Base-by-base conservation (phyloP, 1,284 basidiomycete species). In the Malassezia sp. region DNA sequence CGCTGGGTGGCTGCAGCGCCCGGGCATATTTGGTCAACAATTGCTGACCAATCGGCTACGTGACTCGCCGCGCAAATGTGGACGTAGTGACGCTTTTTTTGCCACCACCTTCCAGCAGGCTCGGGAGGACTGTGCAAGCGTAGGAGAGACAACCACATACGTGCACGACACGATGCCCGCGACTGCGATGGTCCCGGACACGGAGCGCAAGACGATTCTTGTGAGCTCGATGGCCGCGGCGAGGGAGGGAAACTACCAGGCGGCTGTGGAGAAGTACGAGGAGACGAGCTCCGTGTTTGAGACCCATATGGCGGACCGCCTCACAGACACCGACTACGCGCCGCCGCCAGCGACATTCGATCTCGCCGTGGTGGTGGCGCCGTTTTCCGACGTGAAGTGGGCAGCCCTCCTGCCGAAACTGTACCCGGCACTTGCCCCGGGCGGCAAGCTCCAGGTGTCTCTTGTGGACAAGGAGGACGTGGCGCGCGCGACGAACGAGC, bases 281-380 rank as follows among this genome's bases (percentile, higher is more conserved):
- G 40, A 17, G 15, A 24, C 26, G 15, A 31, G 47, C 10, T 7
- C 20, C 10, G 35, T 45, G 34, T 57, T 68, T 5, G 67, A 70
- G 42, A 68, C 67, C 54, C 56, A 70, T 44, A 67, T 70, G 65
- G 52, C 61, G 20, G 67, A 70, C 40, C 61, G 67, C 9, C 45
- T 70, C 30, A 67, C 62, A 12, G 62, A 67, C 17, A 59, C 34
- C 43, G 61, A 52, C 15, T 60, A 58, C 7, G 27, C 49, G 27
- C 59, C 63, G 11, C 22, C 48, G 5, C 42, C 56, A 14, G 36
- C 40, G 23, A 50, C 53, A 3, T 63, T 58, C 32, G 56, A 60
- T 4, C 22, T 45, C 12, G 63, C 53, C 6, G 53, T 59, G 27
- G 49, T 63, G 15, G 44, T 59, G 18, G 50, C 57, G 1, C 52